These are phyloP conservation scores for Pythium oligandrum DNA, from an alignment of 352 stramenopile genomes.

Conservation along the genomic window DNA sequence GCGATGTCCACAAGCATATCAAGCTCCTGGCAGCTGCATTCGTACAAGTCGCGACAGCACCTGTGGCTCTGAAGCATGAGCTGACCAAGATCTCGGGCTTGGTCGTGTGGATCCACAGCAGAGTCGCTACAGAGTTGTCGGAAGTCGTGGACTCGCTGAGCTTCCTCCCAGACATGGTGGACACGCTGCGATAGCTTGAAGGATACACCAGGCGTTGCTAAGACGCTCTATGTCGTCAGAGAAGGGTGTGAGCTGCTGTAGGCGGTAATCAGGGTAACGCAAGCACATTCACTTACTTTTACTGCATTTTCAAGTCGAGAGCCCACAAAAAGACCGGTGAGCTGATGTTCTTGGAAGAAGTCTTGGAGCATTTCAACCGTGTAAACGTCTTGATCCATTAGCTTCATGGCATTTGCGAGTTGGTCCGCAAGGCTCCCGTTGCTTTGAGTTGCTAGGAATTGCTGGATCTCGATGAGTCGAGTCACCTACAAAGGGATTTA, in stretches of 20 bases:
- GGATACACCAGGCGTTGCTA: constrained; percentile 14
- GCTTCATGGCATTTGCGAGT: constrained; percentile 14
- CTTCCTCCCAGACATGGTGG: constrained; percentile 67
- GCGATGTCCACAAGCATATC: constrained; percentile 54
- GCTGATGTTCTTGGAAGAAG: constrained; percentile 12
- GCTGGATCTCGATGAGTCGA: constrained; percentile 37
- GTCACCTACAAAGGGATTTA: constrained; percentile 26
- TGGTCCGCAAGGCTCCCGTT: constrained; percentile 22
- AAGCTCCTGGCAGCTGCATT: constrained; percentile 72
- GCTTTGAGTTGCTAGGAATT: constrained; percentile 9
- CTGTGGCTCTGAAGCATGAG: constrained; percentile 69
- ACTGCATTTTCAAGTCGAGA: constrained; percentile 26
- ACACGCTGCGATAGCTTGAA: constrained; percentile 39
- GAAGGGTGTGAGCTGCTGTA: neutral
- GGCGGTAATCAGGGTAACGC: neutral
- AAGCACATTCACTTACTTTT: constrained; percentile 19
- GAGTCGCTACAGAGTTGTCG: constrained; percentile 18
- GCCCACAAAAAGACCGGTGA: constrained; percentile 26
- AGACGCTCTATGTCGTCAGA: constrained; percentile 8
- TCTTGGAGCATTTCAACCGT: constrained; percentile 20
- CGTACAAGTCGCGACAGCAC: constrained; percentile 63
- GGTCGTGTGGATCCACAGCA: constrained; percentile 1
- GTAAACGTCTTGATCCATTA: constrained; percentile 26
- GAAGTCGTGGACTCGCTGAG: constrained; percentile 56
- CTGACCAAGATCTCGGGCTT: constrained; percentile 32